A percentile compares a stretch with the other conserved stretches of the same genome.
Evolutionary conservation across 805 yeast species (phyloP).

Genomic region (Saccharomycopsis sp.): DNA sequence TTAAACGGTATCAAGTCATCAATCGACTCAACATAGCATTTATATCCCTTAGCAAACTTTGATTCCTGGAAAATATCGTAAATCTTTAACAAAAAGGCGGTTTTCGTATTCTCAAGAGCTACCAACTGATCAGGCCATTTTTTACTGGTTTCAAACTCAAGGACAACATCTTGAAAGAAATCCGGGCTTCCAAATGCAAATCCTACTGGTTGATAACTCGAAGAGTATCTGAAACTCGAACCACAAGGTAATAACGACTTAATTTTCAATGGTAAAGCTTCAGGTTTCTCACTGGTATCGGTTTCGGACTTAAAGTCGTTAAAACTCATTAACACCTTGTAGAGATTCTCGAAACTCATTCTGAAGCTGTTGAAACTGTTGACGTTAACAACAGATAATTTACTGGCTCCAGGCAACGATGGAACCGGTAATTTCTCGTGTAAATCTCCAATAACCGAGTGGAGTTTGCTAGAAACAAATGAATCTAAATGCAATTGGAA

Average conservation of each 20-base stretch:
- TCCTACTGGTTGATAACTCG: conserved; percentile 75
- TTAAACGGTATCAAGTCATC: conserved; percentile 57
- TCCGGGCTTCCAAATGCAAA: conserved; percentile 69
- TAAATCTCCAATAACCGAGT: conserved; percentile 38
- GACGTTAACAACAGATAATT: conserved; percentile 43
- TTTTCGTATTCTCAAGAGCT: conserved; percentile 82
- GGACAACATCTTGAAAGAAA: conserved; percentile 69
- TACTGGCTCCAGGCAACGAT: conserved; percentile 48
- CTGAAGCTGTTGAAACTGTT: conserved; percentile 37
- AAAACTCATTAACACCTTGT: conserved; percentile 44
- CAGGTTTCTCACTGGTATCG: neutral
- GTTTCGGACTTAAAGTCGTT: conserved; percentile 22
- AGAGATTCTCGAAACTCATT: conserved; percentile 52
- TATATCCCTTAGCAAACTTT: conserved; percentile 41
- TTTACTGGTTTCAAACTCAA: conserved; percentile 85
- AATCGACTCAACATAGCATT: conserved; percentile 59
- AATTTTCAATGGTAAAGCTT: conserved; percentile 60
- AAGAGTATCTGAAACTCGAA: conserved; percentile 67
- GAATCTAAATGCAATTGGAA: conserved; percentile 57
- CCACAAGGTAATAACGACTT: conserved; percentile 71
- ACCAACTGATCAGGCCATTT: conserved; percentile 92
- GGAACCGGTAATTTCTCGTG: conserved; percentile 53
- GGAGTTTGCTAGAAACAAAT: conserved; percentile 32
- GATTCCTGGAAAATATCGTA: conserved; percentile 39
- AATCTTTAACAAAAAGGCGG: conserved; percentile 78